Evolutionary conservation across 2,329 filamentous ascomycete species (phyloP).

Genomic region (Claviceps africana): DNA sequence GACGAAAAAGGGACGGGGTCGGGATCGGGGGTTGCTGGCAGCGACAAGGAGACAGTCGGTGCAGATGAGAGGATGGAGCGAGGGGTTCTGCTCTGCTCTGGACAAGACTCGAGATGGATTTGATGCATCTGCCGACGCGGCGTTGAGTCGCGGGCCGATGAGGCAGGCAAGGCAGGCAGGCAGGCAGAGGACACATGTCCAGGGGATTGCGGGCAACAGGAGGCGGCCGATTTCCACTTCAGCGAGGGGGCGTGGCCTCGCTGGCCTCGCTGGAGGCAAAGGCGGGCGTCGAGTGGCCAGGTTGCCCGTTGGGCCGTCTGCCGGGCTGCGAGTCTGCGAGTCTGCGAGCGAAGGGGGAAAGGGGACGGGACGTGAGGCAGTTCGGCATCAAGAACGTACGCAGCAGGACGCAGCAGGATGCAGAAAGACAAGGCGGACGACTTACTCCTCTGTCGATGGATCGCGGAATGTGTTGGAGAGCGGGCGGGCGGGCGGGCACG

Average conservation of each 20-base stretch:
- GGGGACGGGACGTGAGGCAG: neutral
- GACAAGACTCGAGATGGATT: neutral
- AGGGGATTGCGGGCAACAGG: constrained; percentile 3
- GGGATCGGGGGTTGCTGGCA: neutral
- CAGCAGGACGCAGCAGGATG: neutral
- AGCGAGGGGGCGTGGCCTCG: constrained; percentile 7
- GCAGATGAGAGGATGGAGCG: neutral
- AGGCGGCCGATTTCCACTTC: constrained; percentile 9
- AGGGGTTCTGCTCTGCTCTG: neutral
- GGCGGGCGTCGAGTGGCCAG: too few relatives aligned
- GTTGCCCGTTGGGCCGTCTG: neutral
- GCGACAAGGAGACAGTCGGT: neutral
- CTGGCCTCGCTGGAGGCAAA: neutral
- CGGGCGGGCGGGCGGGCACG: constrained; percentile 6
- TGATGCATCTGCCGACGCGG: constrained; percentile 2
- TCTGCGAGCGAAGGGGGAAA: neutral
- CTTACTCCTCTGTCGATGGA: constrained; percentile 9
- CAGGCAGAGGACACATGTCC: constrained; percentile 14
- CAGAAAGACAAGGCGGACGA: neutral
- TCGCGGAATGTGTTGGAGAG: constrained; percentile 2
- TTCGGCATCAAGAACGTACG: neutral
- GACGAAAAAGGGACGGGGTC: neutral
- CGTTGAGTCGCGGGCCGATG: constrained; percentile 6
- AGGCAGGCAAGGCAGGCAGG: too few relatives aligned
- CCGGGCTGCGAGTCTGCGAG: neutral